A percentile compares a stretch with the other conserved stretches of the same genome.
Evolutionary conservation across 768 basidiomycete genomes (phyloP).

Genomic region (Podaxis sp.): DNA sequence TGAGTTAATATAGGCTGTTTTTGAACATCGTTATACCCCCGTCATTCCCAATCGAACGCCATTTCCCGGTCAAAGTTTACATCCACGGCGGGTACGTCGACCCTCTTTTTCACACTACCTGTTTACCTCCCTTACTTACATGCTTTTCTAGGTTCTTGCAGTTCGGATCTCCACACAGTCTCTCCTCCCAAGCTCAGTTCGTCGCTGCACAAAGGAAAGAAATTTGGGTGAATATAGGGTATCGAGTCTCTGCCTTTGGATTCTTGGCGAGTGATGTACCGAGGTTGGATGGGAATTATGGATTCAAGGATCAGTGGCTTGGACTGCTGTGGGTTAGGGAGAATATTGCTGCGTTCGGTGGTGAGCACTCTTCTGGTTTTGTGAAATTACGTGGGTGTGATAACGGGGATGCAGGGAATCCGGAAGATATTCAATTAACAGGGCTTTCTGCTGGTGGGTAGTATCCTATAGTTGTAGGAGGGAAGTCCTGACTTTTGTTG

Average conservation of each 20-base stretch:
- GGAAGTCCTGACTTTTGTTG: neutral
- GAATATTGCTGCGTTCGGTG: conserved; percentile 71
- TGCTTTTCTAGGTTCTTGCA: conserved; percentile 61
- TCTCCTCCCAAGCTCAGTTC: conserved; percentile 65
- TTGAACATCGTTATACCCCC: conserved; percentile 66
- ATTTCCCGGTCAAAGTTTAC: conserved; percentile 70
- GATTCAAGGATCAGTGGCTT: conserved; percentile 84
- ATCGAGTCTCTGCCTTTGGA: conserved; percentile 74
- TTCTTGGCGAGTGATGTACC: conserved; percentile 71
- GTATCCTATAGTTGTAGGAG: neutral
- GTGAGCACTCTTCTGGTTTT: conserved; percentile 31
- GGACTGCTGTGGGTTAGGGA: conserved; percentile 71
- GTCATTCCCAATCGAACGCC: conserved; percentile 39
- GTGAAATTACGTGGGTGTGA: neutral
- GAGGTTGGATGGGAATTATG: conserved; percentile 68
- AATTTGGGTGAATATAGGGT: conserved; percentile 77
- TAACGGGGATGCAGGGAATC: conserved; percentile 46
- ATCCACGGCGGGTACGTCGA: conserved; percentile 68
- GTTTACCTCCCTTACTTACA: neutral
- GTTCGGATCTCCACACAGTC: conserved; percentile 70
- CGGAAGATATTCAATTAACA: conserved; percentile 56
- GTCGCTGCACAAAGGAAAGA: conserved; percentile 62
- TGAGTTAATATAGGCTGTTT: conserved; percentile 40
- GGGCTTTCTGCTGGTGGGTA: conserved; percentile 70
- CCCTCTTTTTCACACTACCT: neutral